Percentiles rank a stretch among this genome's conserved stretches.
Evolutionary conservation across 2,329 filamentous ascomycete species (phyloP).

Genomic region (Raffaelea deltoideospora): DNA sequence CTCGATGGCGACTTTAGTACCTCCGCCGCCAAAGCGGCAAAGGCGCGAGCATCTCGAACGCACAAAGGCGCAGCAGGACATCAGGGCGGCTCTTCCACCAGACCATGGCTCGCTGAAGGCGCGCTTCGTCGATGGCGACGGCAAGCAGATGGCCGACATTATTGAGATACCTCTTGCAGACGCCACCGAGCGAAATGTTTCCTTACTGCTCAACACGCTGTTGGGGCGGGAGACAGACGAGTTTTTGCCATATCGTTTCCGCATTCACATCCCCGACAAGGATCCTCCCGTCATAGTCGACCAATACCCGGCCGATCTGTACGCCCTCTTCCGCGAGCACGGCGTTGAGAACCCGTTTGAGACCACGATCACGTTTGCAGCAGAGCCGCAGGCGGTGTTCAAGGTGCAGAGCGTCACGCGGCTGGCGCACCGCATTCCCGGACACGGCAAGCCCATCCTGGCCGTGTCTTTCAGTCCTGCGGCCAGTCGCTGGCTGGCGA

Average conservation of each 20-base stretch:
- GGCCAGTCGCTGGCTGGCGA: constrained; percentile 63
- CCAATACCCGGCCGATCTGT: constrained; percentile 39
- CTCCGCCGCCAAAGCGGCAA: constrained; percentile 52
- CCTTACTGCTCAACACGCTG: constrained; percentile 71
- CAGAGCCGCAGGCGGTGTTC: constrained; percentile 81
- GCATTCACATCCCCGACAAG: constrained; percentile 39
- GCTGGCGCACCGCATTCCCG: constrained; percentile 75
- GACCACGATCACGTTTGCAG: constrained; percentile 33
- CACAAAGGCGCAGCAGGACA: constrained; percentile 60
- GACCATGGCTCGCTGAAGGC: constrained; percentile 66
- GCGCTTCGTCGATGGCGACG: constrained; percentile 72
- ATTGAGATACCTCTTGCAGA: constrained; percentile 66
- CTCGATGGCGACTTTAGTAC: constrained; percentile 19
- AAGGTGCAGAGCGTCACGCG: constrained; percentile 82
- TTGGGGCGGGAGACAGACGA: constrained; percentile 49
- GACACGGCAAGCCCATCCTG: constrained; percentile 84
- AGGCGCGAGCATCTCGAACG: constrained; percentile 59
- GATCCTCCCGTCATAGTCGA: constrained; percentile 32
- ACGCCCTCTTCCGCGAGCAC: constrained; percentile 37
- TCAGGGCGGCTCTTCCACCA: constrained; percentile 50
- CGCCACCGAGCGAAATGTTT: constrained; percentile 78
- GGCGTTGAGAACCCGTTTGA: constrained; percentile 44
- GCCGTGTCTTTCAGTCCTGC: constrained; percentile 73
- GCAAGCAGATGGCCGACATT: constrained; percentile 56
- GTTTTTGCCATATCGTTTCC: constrained; percentile 46